These are phyloP conservation scores for Hyphodiscus hymeniophilus DNA, from an alignment of 495 filamentous ascomycete genomes.

Conservation along the genomic window DNA sequence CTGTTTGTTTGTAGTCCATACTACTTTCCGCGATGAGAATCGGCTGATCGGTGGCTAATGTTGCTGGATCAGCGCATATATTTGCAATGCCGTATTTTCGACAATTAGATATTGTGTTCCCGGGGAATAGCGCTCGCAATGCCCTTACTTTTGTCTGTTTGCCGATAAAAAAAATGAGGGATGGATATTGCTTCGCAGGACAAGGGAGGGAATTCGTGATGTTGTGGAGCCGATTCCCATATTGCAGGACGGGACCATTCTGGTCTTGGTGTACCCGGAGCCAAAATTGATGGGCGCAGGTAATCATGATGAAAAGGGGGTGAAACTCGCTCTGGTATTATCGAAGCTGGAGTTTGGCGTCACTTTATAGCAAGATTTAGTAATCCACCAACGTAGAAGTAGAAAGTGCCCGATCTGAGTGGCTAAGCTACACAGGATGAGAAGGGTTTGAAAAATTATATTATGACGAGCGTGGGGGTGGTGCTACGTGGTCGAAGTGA, in stretches of 20 bases:
- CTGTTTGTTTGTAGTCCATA: background rate
- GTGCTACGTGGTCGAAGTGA: no score
- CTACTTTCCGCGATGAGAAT: conserved; percentile 2
- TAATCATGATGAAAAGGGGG: no score
- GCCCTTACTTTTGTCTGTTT: background rate
- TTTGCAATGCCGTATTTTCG: background rate
- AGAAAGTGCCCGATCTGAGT: no score
- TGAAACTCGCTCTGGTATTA: no score
- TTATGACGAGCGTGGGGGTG: no score
- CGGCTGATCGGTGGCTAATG: background rate
- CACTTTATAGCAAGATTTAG: no score
- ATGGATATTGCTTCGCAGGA: background rate
- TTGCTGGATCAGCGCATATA: background rate
- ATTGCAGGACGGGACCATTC: background rate
- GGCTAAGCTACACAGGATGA: no score
- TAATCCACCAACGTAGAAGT: no score
- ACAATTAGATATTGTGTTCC: background rate
- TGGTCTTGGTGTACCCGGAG: background rate
- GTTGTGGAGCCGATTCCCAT: background rate
- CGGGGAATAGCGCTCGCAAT: background rate
- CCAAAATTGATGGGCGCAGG: background rate
- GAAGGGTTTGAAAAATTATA: no score
- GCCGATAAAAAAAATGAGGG: conserved; percentile 1
- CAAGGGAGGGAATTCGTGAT: background rate
- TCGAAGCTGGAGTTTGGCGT: no score